These are phyloP conservation scores for Hyphodiscus sp. DNA, from an alignment of 2,329 filamentous ascomycete genomes.

Conservation along the genomic window DNA sequence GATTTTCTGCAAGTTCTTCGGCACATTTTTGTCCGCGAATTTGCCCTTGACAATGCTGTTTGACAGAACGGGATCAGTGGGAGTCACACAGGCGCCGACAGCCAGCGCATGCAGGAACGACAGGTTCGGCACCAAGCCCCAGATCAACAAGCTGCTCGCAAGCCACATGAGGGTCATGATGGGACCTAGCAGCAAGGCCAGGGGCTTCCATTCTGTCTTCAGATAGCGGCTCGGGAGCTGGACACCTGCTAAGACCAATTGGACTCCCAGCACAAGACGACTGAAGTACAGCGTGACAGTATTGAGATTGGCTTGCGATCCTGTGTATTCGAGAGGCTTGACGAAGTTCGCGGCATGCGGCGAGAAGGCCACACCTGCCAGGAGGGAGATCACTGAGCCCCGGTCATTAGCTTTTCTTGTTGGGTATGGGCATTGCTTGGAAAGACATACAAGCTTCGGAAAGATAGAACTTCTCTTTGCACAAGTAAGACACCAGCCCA, in stretches of 20 bases:
- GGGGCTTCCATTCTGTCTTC: conserved; percentile 67
- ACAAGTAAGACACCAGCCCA: conserved; percentile 79
- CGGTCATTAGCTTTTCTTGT: background rate
- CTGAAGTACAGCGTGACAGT: conserved; percentile 77
- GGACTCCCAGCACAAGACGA: conserved; percentile 80
- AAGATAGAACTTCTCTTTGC: conserved; percentile 86
- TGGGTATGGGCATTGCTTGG: background rate
- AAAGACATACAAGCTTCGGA: conserved; percentile 72
- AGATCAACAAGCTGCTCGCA: conserved; percentile 70
- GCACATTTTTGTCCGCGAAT: conserved; percentile 87
- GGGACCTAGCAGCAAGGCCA: conserved; percentile 70
- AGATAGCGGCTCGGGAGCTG: conserved; percentile 83
- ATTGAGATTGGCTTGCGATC: conserved; percentile 52
- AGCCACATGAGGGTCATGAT: conserved; percentile 88
- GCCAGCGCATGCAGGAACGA: conserved; percentile 72
- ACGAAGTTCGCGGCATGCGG: conserved; percentile 73
- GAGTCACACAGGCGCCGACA: conserved; percentile 81
- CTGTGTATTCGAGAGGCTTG: conserved; percentile 68
- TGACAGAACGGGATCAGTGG: conserved; percentile 81
- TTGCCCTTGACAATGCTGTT: conserved; percentile 91
- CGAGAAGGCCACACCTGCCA: conserved; percentile 73
- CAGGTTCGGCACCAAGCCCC: conserved; percentile 65
- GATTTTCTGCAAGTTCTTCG: conserved; percentile 71
- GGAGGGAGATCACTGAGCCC: conserved; percentile 67
- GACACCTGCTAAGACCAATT: conserved; percentile 81